These are phyloP conservation scores for Blastobotrys apis DNA, from an alignment of 1,139 yeast species.

Conservation along the genomic window DNA sequence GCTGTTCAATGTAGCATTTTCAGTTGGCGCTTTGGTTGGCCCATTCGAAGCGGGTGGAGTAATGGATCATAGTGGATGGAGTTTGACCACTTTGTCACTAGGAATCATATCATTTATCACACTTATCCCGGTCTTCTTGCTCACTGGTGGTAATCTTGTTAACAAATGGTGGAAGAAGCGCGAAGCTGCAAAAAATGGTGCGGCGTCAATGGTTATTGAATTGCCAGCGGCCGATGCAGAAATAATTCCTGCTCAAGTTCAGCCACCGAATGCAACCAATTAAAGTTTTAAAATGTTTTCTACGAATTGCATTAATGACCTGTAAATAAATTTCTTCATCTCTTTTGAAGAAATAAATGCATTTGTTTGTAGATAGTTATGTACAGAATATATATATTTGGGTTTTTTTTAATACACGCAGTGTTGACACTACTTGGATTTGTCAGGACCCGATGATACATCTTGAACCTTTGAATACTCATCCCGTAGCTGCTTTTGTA, in stretches of 20 bases:
- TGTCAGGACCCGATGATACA: conserved; percentile 8
- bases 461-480: conserved; percentile 58
- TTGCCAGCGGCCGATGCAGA: background rate
- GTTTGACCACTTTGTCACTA: conserved; percentile 24
- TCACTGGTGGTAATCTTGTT: conserved; percentile 29
- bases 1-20: conserved; percentile 35
- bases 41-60: conserved; percentile 35
- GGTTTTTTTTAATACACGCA: no score
- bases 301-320: no score
- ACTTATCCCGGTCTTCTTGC: conserved; percentile 27
- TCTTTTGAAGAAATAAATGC: no score
- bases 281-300: no score
- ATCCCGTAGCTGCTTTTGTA: conserved; percentile 63
- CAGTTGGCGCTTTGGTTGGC: conserved; percentile 35
- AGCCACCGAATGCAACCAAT: no score
- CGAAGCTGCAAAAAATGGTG: no score
- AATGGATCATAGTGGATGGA: conserved; percentile 29
- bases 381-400: background rate
- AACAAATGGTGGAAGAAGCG: background rate
- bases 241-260: background rate
- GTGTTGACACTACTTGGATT: background rate
- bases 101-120: conserved; percentile 28
- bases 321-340: no score
- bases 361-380: background rate
- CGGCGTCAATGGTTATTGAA: background rate